Base-by-base conservation (phyloP, 164 flowering plant genomes). In the Vitis riparia region DNA sequence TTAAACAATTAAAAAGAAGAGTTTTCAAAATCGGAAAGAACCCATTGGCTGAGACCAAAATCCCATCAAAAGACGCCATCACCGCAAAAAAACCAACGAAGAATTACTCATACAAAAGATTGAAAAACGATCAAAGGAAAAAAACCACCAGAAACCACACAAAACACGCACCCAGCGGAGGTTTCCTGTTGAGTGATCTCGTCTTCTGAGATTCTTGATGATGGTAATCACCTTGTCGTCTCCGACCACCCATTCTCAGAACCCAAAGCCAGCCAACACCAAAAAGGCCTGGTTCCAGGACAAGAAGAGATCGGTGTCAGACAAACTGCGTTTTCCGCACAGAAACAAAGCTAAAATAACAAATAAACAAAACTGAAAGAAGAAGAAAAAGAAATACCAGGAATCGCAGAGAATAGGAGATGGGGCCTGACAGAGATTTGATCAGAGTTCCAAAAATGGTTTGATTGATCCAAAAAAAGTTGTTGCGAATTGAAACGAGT, bases 111-210 rank as follows among this genome's bases (percentile, higher is more conserved):
- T 52, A 8, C 59, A 29, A 37, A 23, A 3, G 32, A 8, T 6
- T 51, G 11, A 61, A 52, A 15, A 63, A 47, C 9, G 11, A 23
- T 23, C 27, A 3, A 51, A 23, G 13, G 2, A 53, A 53, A 58
- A 17, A 51, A 62, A 16, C 3, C 47, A 2, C 23, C 7, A 61
- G 10, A 65, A 16, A 53, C 13, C 10, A 27, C 51, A 3, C 60
- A 56, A 0, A 55, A 47, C 19, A 60, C 58, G 16, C 59, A 77
- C 78, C 80, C n/a, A 52, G 51, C 15, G 75, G 77, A 49, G 83
- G 74, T 55, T 59, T 75, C 53, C 64, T 75, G 44, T 49, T 58
- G 5, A 32, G 55, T 63, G 83, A 77, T 72, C 76, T 70, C 51
- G 66, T 17, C 56, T 71, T 68, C 51, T 68, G 60, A 51, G 8